phyloP scores from a whole-genome alignment of 495 filamentous ascomycete species.

The Hypoxylon trugodes region DNA sequence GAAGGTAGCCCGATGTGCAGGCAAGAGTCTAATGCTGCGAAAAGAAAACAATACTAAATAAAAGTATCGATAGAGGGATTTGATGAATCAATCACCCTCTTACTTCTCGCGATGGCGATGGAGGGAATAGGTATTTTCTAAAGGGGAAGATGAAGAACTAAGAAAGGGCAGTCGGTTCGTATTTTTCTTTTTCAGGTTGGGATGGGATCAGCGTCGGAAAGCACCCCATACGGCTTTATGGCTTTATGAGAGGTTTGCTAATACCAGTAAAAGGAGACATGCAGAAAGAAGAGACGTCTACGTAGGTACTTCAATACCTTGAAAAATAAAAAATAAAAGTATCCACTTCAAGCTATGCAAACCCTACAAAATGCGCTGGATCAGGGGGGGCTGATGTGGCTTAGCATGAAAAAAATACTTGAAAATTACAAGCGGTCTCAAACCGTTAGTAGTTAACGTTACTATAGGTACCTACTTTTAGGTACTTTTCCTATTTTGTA shows the following conservation, averaged over 20 bases:
- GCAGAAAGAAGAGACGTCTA: conserved; percentile 20
- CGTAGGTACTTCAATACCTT: neutral
- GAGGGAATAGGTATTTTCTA: conserved; percentile 29
- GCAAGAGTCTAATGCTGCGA: conserved; percentile 29
- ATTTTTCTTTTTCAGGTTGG: conserved; percentile 47
- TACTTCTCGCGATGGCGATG: conserved; percentile 36
- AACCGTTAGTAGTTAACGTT: conserved; percentile 33
- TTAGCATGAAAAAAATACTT: conserved; percentile 18
- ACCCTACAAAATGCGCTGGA: too few species aligned
- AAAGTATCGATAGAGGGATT: conserved; percentile 33
- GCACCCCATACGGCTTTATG: conserved; percentile 36
- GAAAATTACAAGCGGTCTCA: too few species aligned
- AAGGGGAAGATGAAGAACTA: conserved; percentile 38
- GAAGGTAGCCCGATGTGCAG: conserved; percentile 24
- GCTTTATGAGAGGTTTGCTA: conserved; percentile 36
- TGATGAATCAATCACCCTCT: conserved; percentile 43
- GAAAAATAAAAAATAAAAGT: conserved; percentile 8
- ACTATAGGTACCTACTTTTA: too few species aligned
- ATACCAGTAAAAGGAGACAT: conserved; percentile 35
- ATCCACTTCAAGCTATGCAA: too few species aligned
- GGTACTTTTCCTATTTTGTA: too few species aligned
- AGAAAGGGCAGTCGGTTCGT: conserved; percentile 40
- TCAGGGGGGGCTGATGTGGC: conserved; percentile 25
- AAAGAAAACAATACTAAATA: conserved; percentile 25
- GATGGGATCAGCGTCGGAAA: conserved; percentile 40